Evolutionary conservation across 768 basidiomycete genomes (phyloP).

Genomic region (Boletus rubescentipes): DNA sequence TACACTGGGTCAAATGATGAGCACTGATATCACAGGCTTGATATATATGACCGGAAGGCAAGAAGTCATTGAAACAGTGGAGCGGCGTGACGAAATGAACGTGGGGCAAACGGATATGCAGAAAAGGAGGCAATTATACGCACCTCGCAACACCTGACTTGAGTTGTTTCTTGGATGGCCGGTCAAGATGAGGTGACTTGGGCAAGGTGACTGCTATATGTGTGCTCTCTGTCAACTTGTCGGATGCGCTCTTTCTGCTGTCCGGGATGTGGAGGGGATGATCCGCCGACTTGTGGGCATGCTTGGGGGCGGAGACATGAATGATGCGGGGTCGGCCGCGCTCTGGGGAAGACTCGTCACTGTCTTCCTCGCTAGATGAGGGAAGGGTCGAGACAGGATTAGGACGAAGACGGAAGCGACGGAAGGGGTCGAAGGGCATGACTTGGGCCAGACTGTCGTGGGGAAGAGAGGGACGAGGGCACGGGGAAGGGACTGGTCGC

Average conservation of each 20-base stretch:
- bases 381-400: background rate
- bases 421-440: conserved; percentile 22
- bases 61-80: background rate
- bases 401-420: conserved; percentile 23
- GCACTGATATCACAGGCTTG: background rate
- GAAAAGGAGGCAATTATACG: background rate
- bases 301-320: conserved; percentile 7
- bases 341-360: conserved; percentile 23
- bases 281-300: background rate
- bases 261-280: background rate
- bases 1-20: conserved; percentile 1
- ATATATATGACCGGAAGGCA: background rate
- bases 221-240: background rate
- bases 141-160: conserved; percentile 13
- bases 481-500: background rate
- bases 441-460: too few relatives aligned
- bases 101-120: background rate
- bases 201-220: background rate
- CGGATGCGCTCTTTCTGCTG: background rate
- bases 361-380: conserved; percentile 22
- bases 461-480: background rate
- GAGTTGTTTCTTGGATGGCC: background rate
- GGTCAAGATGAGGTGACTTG: background rate
- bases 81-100: background rate
- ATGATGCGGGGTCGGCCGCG: background rate